Evolutionary conservation across 345 rosid genomes (phyloP).

Genomic region (Eucalyptus marginata): DNA sequence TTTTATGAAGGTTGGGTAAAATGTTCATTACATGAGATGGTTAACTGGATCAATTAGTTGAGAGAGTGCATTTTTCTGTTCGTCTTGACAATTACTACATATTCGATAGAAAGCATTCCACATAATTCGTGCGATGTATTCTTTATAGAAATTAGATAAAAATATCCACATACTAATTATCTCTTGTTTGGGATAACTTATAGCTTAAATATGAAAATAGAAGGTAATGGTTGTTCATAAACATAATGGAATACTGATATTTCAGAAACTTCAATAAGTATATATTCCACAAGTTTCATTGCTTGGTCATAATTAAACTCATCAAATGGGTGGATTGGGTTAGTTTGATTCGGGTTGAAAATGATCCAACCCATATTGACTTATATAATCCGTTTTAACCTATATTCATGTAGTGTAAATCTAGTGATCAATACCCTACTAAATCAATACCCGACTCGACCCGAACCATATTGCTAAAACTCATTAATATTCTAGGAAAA

Average conservation of each 20-base stretch:
- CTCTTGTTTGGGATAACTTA: background rate
- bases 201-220: background rate
- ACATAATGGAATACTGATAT: background rate
- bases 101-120: background rate
- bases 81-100: background rate
- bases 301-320: background rate
- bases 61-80: background rate
- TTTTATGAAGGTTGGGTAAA: background rate
- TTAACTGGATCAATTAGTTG: background rate
- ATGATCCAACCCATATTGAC: no score
- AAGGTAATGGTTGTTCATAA: background rate
- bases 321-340: no score
- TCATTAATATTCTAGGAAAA: no score
- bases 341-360: accelerated
- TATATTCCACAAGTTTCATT: background rate
- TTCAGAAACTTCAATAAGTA: background rate
- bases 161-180: background rate
- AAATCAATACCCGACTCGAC: accelerated
- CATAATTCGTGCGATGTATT: background rate
- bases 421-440: accelerated
- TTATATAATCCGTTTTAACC: accelerated
- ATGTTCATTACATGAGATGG: background rate
- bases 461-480: accelerated
- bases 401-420: no score
- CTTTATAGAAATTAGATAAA: background rate